These are phyloP conservation scores for Tetragonia tetragonoides DNA, from an alignment of 148 eudicot genomes.

Conservation along the genomic window DNA sequence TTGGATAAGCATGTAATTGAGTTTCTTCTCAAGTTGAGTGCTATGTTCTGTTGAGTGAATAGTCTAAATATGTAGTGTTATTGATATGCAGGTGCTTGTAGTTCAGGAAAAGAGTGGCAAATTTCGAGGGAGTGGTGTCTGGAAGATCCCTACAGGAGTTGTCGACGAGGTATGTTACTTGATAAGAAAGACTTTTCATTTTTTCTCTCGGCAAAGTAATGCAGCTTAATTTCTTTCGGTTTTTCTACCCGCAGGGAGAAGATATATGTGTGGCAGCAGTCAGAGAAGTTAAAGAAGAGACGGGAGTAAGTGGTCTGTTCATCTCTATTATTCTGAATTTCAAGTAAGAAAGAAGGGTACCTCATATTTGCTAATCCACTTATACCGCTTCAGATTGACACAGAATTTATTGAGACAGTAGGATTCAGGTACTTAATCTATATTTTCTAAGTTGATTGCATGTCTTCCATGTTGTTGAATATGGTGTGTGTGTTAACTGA, in stretches of 20 bases:
- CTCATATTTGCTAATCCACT: slow-evolving; percentile 13
- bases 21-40: slow-evolving; percentile 2
- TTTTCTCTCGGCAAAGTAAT: background rate
- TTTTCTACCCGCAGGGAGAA: slow-evolving; percentile 63
- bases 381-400: slow-evolving; percentile 51
- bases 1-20: background rate
- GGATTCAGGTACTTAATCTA: slow-evolving; percentile 54
- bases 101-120: slow-evolving; percentile 68
- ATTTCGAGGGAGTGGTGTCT: slow-evolving; percentile 56
- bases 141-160: slow-evolving; percentile 93
- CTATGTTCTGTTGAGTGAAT: background rate
- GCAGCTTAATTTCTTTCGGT: slow-evolving; percentile 4
- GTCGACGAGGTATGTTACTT: slow-evolving; percentile 61
- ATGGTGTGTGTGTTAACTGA: slow-evolving; percentile 1
- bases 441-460: background rate
- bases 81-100: slow-evolving; percentile 62
- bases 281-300: slow-evolving; percentile 95
- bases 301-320: slow-evolving; percentile 56
- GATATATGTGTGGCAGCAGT: slow-evolving; percentile 60
- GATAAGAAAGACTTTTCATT: background rate
- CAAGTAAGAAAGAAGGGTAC: background rate
- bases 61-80: slow-evolving; percentile 4
- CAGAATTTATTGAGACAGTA: slow-evolving; percentile 69
- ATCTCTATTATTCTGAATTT: background rate
- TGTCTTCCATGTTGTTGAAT: slow-evolving; percentile 6